Evolutionary conservation across 768 basidiomycete genomes (phyloP), one percentile per base, ranked within the genome.

Genomic region (Boletales sp.): DNA sequence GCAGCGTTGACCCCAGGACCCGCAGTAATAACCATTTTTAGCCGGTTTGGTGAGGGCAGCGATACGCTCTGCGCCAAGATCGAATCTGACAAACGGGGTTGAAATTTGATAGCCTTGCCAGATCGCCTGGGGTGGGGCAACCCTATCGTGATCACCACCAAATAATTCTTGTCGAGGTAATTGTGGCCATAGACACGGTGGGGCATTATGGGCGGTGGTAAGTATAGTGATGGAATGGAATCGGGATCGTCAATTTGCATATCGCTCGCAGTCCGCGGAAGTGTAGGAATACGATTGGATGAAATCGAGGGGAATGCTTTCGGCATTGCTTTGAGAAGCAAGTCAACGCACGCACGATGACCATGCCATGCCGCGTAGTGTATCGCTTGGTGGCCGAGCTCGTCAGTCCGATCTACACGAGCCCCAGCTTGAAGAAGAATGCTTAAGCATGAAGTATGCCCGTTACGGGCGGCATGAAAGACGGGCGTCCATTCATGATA

Each of bases 291-390:
- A 43, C 46, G 60, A 21, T 56, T 54, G 48, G 52, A 47, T 48
- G 51, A 55, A 35, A 62, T n/a, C 29, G 35, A 30, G 31, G 40
- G 55, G 15, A 47, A 51, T 32, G 55, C 57, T 31, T 48, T 57
- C 7, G 65, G 60, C 41, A 69, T 57, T 41, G 65, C 66, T 54
- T 67, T 69, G 40, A 90, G 71, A 14, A 95, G 77, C 4, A 81
- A 66, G 24, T 75, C 71, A 43, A 90, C 79, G 56, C 83, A 90
- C 17, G 72, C 70, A 45, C 84, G 79, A 62, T 94, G 89, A 3
- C 93, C 95, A 61, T 91, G 91, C 94, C 95, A 99, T 5, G 92
- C 94, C 1, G 95, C 94, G 63, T 97, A 97, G 71, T 97, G 93
- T 38, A 93, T 78, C 15, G 95, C 83, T 34, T 81, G 78, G 60